Base-by-base conservation (phyloP, 331 rosid genomes). In the Stylosanthes scabra region DNA sequence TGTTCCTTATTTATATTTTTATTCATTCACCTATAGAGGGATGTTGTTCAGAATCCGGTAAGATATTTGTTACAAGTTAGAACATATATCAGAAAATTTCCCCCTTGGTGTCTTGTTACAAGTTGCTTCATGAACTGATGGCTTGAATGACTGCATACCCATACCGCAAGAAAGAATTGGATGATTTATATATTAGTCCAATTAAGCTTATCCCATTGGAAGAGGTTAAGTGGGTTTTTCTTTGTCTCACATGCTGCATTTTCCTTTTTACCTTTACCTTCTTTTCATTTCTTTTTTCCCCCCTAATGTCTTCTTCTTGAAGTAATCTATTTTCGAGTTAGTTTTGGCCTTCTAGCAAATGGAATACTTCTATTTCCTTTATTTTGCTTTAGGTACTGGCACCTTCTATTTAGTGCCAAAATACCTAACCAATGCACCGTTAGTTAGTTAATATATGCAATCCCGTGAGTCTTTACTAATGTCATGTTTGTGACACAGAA, bases 211-310 rank as follows among this genome's bases (percentile, higher is more conserved):
- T 74, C 78, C 49, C 29, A 63, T 29, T 51, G 74, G 79, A 61
- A 62, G 68, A 75, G 75, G 85, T 51, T 51, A 51, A 51, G 57
- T 51, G 57, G 52, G 52, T 81, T 74, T 47, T 70, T 49, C 74
- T 71, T 84, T 79, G 76, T 41, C 78, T 89, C 79, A 72, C 86
- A 81, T 78, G 79, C 76, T 80, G 80, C 82, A 71, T 83, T 63
- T 52, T 60, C 84, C 27, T 46, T 42, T 80, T 79, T 25, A 6
- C 37, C 75, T 70, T 78, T 80, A 27, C 39, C 58, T 68, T 63
- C 73, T 78, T 84, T 70, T 31, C 37, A 31, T 31, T 63, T 62
- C 74, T n/a, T 81, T 68, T 65, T 49, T 20, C 5, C 41, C 66
- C 7, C 46, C 66, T 25, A 9, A 37, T 79, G 59, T 70, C 86